Conservation (phyloP, 2,329 filamentous ascomycete genomes). For the Fusarium ambrosium region DNA sequence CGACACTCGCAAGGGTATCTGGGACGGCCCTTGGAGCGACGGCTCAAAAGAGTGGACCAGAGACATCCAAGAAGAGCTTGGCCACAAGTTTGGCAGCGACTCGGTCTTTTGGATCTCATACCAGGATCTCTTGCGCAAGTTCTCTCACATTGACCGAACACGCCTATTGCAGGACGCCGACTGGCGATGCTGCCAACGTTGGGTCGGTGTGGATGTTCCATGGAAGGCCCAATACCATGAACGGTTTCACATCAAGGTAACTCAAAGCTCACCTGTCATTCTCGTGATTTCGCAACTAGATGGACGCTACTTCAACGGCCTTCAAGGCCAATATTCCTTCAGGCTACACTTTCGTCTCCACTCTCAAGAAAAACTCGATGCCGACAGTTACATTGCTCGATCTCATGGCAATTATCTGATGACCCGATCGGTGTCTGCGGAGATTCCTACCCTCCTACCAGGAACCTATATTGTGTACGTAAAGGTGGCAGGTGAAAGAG, state of each 20-base stretch:
- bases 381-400: conserved; percentile 71
- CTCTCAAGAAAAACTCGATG: conserved; percentile 58
- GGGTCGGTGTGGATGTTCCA: conserved; percentile 72
- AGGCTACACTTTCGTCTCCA: conserved; percentile 66
- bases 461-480: conserved; percentile 71
- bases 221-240: conserved; percentile 74
- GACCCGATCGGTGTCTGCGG: conserved; percentile 70
- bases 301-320: conserved; percentile 71
- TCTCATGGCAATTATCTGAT: conserved; percentile 71
- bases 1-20: conserved; percentile 67
- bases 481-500: conserved; percentile 65
- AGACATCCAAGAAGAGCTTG: conserved; percentile 69
- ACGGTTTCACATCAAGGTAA: conserved; percentile 70
- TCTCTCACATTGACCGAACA: conserved; percentile 72
- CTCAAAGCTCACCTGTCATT: conserved; percentile 69
- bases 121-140: conserved; percentile 72
- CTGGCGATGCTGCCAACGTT: conserved; percentile 71
- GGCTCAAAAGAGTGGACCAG: conserved; percentile 73
- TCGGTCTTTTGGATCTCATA: conserved; percentile 76
- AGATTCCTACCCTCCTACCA: conserved; percentile 66
- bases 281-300: conserved; percentile 74
- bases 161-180: conserved; percentile 69
- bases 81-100: conserved; percentile 71
- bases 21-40: conserved; percentile 72
- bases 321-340: conserved; percentile 70